Percentiles rank a stretch among this genome's conserved stretches.
Evolutionary conservation across 129 eudicot species (phyloP).

Genomic region (Lonicera japonica): DNA sequence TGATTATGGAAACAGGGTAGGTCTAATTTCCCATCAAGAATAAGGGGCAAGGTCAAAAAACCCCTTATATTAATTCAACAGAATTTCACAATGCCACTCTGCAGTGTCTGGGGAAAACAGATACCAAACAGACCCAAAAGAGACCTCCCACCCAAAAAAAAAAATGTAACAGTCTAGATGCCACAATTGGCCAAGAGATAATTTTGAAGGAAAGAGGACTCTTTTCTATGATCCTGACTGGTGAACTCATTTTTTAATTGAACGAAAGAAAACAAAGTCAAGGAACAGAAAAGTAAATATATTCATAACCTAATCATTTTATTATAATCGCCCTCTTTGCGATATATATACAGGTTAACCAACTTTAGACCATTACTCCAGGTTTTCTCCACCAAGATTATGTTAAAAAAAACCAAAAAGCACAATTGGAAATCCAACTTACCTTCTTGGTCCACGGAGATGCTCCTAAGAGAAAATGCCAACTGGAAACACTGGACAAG

Average conservation of each 20-base stretch:
- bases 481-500: constrained; percentile 69
- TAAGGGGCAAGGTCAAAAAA: too few relatives aligned
- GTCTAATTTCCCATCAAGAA: too few relatives aligned
- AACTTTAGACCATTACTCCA: neutral
- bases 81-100: too few relatives aligned
- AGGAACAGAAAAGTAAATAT: neutral
- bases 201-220: too few relatives aligned
- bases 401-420: neutral
- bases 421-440: constrained; percentile 10
- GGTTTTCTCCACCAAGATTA: neutral
- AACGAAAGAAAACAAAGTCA: neutral
- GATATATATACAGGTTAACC: neutral
- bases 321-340: neutral
- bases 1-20: too few relatives aligned
- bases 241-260: neutral
- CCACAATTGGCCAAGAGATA: neutral
- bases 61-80: too few relatives aligned
- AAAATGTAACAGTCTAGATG: too few relatives aligned
- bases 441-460: constrained; percentile 63
- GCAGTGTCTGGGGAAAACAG: too few relatives aligned
- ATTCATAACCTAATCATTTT: neutral
- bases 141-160: neutral
- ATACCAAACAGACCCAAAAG: neutral
- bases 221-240: neutral
- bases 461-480: constrained; percentile 65